Evolutionary conservation across 345 rosid species (phyloP).

Genomic region (Eucalyptus tenuipes): DNA sequence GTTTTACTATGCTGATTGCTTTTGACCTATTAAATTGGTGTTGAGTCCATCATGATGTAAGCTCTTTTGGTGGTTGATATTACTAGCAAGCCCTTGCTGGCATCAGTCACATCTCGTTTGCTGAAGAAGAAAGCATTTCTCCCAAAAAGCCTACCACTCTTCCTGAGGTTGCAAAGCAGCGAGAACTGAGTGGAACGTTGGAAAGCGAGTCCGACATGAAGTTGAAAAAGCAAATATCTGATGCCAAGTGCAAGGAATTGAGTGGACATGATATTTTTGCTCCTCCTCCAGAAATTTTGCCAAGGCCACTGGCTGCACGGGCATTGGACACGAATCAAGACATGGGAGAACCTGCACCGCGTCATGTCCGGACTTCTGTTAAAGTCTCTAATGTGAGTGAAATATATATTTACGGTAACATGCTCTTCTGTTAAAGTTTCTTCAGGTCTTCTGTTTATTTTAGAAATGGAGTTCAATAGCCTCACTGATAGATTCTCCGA

Average conservation of each 20-base stretch:
- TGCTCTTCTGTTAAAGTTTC: not conserved
- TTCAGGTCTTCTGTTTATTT: not conserved
- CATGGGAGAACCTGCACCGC: slow-evolving; percentile 47
- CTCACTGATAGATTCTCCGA: not conserved
- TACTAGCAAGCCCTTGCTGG: slow-evolving; percentile 77
- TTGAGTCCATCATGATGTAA: not conserved
- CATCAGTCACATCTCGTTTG: slow-evolving; percentile 86
- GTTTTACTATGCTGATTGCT: not conserved
- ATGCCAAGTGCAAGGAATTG: slow-evolving; percentile 86
- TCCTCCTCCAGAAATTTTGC: slow-evolving; percentile 85
- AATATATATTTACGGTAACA: not conserved
- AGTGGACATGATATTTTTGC: slow-evolving; percentile 94
- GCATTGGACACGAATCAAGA: slow-evolving; percentile 58
- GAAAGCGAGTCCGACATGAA: slow-evolving; percentile 49
- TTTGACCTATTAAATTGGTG: not conserved
- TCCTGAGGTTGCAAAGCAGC: slow-evolving; percentile 88
- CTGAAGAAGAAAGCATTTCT: slow-evolving; percentile 62
- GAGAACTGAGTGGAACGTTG: slow-evolving; percentile 76
- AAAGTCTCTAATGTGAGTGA: slow-evolving; percentile 12
- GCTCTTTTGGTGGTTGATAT: not conserved
- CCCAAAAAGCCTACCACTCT: slow-evolving; percentile 62
- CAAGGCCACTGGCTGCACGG: slow-evolving; percentile 50
- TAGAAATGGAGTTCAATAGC: not conserved
- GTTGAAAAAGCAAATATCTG: slow-evolving; percentile 70
- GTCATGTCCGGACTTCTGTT: slow-evolving; percentile 12